These are phyloP conservation scores for Phytophthora sp. DNA, from an alignment of 352 stramenopile genomes.

Conservation along the genomic window DNA sequence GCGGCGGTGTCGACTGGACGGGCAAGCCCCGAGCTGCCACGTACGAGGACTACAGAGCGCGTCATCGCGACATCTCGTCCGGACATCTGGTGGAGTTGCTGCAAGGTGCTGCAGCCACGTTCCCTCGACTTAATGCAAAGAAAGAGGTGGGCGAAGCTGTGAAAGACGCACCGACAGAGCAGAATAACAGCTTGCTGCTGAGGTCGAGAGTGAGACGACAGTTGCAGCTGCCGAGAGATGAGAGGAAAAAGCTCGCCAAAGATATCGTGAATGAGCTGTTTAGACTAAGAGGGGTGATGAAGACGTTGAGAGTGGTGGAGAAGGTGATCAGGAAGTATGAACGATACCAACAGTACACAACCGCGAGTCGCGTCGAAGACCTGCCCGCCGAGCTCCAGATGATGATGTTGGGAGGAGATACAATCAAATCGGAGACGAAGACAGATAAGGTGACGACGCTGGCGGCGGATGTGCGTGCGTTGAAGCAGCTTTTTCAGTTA, in stretches of 20 bases:
- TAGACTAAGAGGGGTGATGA: slow-evolving; percentile 42
- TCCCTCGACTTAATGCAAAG: slow-evolving; percentile 17
- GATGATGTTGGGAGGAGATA: slow-evolving; percentile 31
- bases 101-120: slow-evolving; percentile 30
- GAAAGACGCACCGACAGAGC: slow-evolving; percentile 9
- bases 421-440: slow-evolving; percentile 6
- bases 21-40: slow-evolving; percentile 50
- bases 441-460: slow-evolving; percentile 53
- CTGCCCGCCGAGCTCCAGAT: slow-evolving; percentile 54
- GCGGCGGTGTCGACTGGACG: slow-evolving; percentile 70
- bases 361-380: slow-evolving; percentile 53
- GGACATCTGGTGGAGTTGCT: slow-evolving; percentile 72
- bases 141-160: slow-evolving; percentile 9
- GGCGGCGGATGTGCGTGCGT: slow-evolving; percentile 72
- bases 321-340: slow-evolving; percentile 81
- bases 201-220: slow-evolving; percentile 47
- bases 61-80: slow-evolving; percentile 72
- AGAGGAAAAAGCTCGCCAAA: slow-evolving; percentile 58
- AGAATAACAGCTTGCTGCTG: slow-evolving; percentile 60
- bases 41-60: slow-evolving; percentile 79
- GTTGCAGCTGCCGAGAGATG: slow-evolving; percentile 36
- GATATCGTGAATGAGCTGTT: slow-evolving; percentile 60
- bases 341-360: slow-evolving; percentile 59
- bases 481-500: slow-evolving; percentile 79
- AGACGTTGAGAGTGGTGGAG: slow-evolving; percentile 63